Evolutionary conservation across 2,329 filamentous ascomycete genomes (phyloP), one percentile per base, ranked within the genome.

Genomic region (Pyrenochaeta sp.): DNA sequence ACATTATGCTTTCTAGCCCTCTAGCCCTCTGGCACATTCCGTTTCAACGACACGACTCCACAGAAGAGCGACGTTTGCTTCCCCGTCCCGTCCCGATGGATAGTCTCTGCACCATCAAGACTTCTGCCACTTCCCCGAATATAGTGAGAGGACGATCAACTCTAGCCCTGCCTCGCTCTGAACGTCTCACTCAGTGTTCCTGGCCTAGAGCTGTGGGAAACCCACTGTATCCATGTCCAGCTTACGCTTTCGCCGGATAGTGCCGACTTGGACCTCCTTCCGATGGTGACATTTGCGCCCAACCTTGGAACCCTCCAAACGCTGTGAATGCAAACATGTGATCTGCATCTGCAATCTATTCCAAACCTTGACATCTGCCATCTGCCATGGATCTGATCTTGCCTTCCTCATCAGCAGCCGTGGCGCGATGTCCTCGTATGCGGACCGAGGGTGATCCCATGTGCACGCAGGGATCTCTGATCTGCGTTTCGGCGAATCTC

Each of bases 61-160:
- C 18, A 14, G 14, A 22, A 15, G 19, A 35, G 4, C 13, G 14
- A 29, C 31, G 10, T 6, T 11, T 22, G n/a, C 31, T 23, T 27
- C 13, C 41, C 41, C 35, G 35, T 35, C n/a, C 44, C 40, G 35
- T 48, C 18, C 40, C 29, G 40, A 44, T 21, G 21, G 17, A 30
- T 24, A 18, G 29, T 28, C 22, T 35, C 11, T 26, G 17, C 35
- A 30, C 44, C 20, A 21, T 24, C 11, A 15, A 31, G 34, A 7
- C 18, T 35, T 13, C n/a, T 18, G 15, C 20, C 24, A 19, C 23
- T 26, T 44, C 18, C 30, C 44, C 35, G 19, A 10, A 11, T 18
- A n/a, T 34, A 28, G 19, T 19, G n/a, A n/a, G n/a, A n/a, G n/a
- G n/a, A n/a, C n/a, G 21, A 14, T 13, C 27, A 23, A 23, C 31